A percentile compares a stretch with the other conserved stretches of the same genome.
phyloP scores from a whole-genome alignment of 495 filamentous ascomycete species.

The Hypoxylon lienhwacheense region DNA sequence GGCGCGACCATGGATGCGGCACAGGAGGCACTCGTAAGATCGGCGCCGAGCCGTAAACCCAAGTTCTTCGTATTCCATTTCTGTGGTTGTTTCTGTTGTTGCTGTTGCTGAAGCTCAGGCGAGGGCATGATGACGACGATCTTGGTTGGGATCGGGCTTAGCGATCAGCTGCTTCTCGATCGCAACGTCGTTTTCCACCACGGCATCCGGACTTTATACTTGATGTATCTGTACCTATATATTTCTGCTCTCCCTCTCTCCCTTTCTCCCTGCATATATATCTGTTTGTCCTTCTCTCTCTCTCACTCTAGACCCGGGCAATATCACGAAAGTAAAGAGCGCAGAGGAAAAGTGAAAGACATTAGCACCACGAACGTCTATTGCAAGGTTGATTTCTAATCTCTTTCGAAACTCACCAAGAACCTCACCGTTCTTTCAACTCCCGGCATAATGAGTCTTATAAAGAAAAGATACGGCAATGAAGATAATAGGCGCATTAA shows the following conservation, averaged over 20 bases:
- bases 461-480: too few species aligned
- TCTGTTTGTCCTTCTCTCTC: neutral
- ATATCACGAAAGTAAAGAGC: constrained; percentile 14
- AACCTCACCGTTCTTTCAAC: too few species aligned
- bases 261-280: too few species aligned
- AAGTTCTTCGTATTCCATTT: constrained; percentile 83
- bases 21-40: constrained; percentile 68
- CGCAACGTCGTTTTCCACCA: constrained; percentile 5
- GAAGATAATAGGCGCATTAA: too few species aligned
- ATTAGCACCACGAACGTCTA: constrained; percentile 15
- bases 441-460: too few species aligned
- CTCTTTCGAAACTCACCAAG: too few species aligned
- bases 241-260: neutral
- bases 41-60: constrained; percentile 67
- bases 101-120: constrained; percentile 25
- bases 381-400: neutral
- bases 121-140: constrained; percentile 21
- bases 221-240: neutral
- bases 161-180: constrained; percentile 12
- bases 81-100: too few species aligned
- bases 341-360: constrained; percentile 7
- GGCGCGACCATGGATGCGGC: constrained; percentile 87
- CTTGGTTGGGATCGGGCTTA: constrained; percentile 8
- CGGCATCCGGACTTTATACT: constrained; percentile 4
- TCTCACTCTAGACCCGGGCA: constrained; percentile 10